A percentile compares a stretch with the other conserved stretches of the same genome.
Evolutionary conservation across 257 asterid species (phyloP).

Genomic region (Paulownia fortunei): DNA sequence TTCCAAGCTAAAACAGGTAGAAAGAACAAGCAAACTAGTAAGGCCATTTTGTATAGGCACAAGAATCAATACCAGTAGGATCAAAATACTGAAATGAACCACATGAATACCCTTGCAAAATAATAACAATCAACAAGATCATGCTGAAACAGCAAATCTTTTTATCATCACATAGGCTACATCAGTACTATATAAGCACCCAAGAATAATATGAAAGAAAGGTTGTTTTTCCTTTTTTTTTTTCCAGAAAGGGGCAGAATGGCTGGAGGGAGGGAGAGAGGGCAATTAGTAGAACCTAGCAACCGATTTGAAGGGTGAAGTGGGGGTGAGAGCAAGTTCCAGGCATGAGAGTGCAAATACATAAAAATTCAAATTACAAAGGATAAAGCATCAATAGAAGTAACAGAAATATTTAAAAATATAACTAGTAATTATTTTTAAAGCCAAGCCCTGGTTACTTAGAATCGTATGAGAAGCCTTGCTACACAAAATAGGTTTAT

Average conservation of each 20-base stretch:
- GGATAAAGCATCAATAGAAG: not conserved
- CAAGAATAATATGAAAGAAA: not conserved
- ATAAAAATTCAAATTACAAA: not conserved
- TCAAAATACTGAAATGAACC: conserved; percentile 23
- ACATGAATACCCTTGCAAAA: conserved; percentile 9
- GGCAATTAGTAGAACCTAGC: not conserved
- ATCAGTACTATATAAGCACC: not conserved
- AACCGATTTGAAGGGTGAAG: not conserved
- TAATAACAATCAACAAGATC: conserved; percentile 13
- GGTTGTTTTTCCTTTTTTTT: not conserved
- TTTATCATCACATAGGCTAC: not conserved
- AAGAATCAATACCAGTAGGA: conserved; percentile 13
- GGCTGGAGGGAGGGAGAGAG: not conserved
- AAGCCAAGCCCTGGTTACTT: not conserved
- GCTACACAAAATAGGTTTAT: conserved; percentile 2
- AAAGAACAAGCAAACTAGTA: conserved; percentile 32
- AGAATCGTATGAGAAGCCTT: not conserved
- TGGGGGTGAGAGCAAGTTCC: not conserved
- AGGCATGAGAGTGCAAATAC: conserved; percentile 8
- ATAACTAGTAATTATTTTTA: not conserved
- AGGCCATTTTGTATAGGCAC: conserved; percentile 25
- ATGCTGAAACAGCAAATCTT: not conserved
- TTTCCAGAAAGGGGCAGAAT: not conserved
- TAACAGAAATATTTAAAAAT: not conserved
- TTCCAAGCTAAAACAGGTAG: conserved; percentile 58